Evolutionary conservation across 176 grass and related monocot genomes (phyloP), one percentile per base, ranked within the genome.

Genomic region (Chrysopogon serrulatus): DNA sequence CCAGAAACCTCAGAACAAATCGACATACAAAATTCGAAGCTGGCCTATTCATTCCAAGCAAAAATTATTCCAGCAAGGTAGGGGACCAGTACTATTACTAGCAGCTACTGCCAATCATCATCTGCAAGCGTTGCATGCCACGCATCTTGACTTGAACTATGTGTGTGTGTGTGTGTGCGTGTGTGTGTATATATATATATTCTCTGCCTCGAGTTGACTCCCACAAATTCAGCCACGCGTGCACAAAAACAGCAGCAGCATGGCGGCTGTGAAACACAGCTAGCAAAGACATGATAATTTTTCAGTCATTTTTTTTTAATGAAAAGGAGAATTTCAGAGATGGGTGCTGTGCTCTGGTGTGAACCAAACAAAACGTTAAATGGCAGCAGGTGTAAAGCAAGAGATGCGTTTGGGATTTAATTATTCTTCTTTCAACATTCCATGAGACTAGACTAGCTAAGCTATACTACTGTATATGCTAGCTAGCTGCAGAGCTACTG

Each of bases 351-450:
- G 49, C 49, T 1, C 19, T 53, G 49, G 23, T 56, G 51, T n/a
- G 44, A 39, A 31, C 23, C 63, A 68, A 68, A 36, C 16, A 10
- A 35, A 74, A 23, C 32, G 33, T 70, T 56, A 69, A 19, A 69
- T 51, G 66, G 13, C 65, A 56, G 56, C 82, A 75, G 6, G 82
- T 76, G 82, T 76, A 84, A 76, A 76, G 82, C 34, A 24, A 40
- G 61, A 84, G 70, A 75, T 65, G 45, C 61, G 62, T 53, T 10
- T 42, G 31, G n/a, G 62, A 44, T 16, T 81, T 45, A 37, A 76
- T 87, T 67, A 83, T 73, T 83, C 49, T 44, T 44, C 68, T 70
- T 34, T 73, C 79, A 81, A 35, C 51, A 74, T 72, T 89, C 47
- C 69, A 54, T 73, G 60, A 44, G 51, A 56, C 51, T 56, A 56